phyloP scores from a whole-genome alignment of 2,329 filamentous ascomycete species.

The Dendrostoma leiphaemia region DNA sequence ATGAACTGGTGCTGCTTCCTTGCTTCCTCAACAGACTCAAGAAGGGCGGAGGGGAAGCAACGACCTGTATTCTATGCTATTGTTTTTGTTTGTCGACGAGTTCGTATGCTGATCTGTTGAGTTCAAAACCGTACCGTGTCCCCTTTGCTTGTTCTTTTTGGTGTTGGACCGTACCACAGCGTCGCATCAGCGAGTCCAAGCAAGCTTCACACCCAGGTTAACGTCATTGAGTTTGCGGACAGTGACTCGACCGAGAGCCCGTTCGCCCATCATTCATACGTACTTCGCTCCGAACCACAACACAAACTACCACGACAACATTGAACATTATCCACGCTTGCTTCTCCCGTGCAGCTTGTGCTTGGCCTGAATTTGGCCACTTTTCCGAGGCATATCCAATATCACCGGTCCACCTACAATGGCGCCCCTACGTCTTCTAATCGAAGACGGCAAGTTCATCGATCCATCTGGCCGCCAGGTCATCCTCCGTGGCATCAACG shows the following conservation, averaged over 20 bases:
- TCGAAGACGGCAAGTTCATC: slow-evolving; percentile 83
- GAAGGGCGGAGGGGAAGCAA: too few relatives aligned
- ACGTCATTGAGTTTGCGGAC: not conserved
- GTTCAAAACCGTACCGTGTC: too few relatives aligned
- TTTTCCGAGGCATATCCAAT: not conserved
- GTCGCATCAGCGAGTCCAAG: not conserved
- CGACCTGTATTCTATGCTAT: too few relatives aligned
- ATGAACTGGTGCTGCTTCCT: not conserved
- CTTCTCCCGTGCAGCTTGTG: not conserved
- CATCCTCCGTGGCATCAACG: slow-evolving; percentile 88
- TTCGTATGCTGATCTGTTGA: too few relatives aligned
- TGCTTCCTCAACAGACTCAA: not conserved
- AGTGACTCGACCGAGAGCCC: not conserved
- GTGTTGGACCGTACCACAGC: too few relatives aligned
- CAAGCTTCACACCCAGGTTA: not conserved
- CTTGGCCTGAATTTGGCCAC: not conserved
- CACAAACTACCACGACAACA: not conserved
- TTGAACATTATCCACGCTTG: too few relatives aligned
- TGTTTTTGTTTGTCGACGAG: too few relatives aligned
- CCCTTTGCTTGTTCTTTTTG: too few relatives aligned
- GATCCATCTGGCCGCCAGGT: slow-evolving; percentile 82
- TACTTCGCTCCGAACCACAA: too few relatives aligned
- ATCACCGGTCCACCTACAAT: slow-evolving; percentile 44
- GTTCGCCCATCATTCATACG: too few relatives aligned
- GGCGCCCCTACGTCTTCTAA: slow-evolving; percentile 72